A percentile compares a stretch with the other conserved stretches of the same genome.
phyloP scores from a whole-genome alignment of 177 flowering plant species.

The Vitis hybrid region DNA sequence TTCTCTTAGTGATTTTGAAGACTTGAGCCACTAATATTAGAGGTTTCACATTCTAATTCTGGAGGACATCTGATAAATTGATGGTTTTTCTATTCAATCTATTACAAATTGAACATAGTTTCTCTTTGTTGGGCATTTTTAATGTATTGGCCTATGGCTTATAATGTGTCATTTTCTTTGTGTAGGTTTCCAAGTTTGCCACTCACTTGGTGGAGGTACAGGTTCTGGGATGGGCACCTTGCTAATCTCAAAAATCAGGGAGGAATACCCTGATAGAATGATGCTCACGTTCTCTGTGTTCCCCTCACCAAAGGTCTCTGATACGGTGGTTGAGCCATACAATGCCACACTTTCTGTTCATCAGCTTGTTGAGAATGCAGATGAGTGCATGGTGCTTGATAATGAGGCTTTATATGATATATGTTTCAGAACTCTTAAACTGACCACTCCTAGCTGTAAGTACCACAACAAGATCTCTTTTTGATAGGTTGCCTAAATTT shows the following conservation, averaged over 20 bases:
- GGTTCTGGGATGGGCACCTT: slow-evolving; percentile 75
- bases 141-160: background rate
- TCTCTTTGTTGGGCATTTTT: background rate
- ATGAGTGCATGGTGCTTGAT: slow-evolving; percentile 73
- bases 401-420: slow-evolving; percentile 65
- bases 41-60: too few species aligned
- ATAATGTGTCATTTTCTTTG: background rate
- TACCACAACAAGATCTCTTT: background rate
- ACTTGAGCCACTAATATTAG: too few species aligned
- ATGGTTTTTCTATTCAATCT: too few species aligned
- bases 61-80: too few species aligned
- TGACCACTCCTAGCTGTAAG: slow-evolving; percentile 68
- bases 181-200: slow-evolving; percentile 70
- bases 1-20: too few species aligned
- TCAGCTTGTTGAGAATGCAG: slow-evolving; percentile 73
- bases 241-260: slow-evolving; percentile 62
- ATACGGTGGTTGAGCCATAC: slow-evolving; percentile 73
- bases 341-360: slow-evolving; percentile 78
- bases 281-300: slow-evolving; percentile 74
- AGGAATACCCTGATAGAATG: slow-evolving; percentile 74
- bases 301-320: slow-evolving; percentile 68
- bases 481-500: background rate
- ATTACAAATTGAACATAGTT: too few species aligned
- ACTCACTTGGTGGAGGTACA: slow-evolving; percentile 73
- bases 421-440: slow-evolving; percentile 58